These are phyloP conservation scores for Tephrocybe sp. DNA, from an alignment of 768 basidiomycete species.

Conservation along the genomic window DNA sequence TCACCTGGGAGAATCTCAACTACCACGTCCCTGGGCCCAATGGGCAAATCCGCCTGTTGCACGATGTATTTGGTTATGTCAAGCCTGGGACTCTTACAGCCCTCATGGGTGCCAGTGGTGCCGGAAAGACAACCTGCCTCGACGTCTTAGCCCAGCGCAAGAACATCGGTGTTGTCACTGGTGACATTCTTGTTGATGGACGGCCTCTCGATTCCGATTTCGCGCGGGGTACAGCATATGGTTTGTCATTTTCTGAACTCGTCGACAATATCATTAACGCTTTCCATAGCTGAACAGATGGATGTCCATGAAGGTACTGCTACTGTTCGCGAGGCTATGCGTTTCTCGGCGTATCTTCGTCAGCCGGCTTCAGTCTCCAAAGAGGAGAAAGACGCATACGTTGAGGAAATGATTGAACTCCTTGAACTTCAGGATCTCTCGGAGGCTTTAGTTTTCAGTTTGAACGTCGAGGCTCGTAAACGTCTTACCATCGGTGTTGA, in stretches of 20 bases:
- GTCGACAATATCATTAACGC: constrained; percentile 30
- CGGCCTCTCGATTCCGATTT: constrained; percentile 34
- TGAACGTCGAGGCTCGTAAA: constrained; percentile 73
- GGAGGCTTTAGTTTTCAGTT: constrained; percentile 65
- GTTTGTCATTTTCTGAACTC: too few relatives aligned
- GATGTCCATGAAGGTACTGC: constrained; percentile 75
- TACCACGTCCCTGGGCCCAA: constrained; percentile 54
- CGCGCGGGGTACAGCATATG: too few relatives aligned
- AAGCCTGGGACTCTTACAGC: constrained; percentile 70
- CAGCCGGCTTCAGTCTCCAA: constrained; percentile 64
- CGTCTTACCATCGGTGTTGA: constrained; percentile 86
- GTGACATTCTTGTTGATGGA: constrained; percentile 41
- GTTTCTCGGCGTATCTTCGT: constrained; percentile 77
- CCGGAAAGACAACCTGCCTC: constrained; percentile 40
- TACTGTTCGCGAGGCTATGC: constrained; percentile 79
- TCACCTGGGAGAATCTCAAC: constrained; percentile 68
- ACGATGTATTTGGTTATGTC: constrained; percentile 77
- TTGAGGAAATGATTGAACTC: constrained; percentile 36
- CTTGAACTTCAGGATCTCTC: constrained; percentile 38
- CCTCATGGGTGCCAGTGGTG: constrained; percentile 51
- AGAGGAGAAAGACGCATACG: constrained; percentile 74
- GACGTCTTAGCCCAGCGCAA: constrained; percentile 41
- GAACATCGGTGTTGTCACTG: constrained; percentile 32
- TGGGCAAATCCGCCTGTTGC: constrained; percentile 51
- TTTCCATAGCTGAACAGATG: constrained; percentile 69